Evolutionary conservation across 257 asterid species (phyloP), one percentile per base, ranked within the genome.

Genomic region (Orobanche coerulescens): DNA sequence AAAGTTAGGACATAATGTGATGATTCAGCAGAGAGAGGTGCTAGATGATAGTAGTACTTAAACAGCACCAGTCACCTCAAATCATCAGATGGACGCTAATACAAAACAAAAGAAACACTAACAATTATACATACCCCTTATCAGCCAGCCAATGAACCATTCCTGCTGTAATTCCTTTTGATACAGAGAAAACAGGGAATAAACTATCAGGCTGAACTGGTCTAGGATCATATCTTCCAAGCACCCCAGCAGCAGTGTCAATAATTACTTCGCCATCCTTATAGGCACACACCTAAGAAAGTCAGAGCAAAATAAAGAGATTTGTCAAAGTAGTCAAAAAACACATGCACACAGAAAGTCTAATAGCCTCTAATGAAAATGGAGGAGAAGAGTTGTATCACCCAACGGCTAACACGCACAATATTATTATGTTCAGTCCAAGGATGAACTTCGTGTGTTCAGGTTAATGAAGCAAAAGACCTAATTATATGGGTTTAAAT

Each of bases 191-290:
- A 63, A 88, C 92, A 54, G 93, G 90, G 81, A 88, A 92, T 71
- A 92, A 84, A 74, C 96, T 85, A 81, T 92, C 98, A 6, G 95
- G 95, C 73, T 84, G 98, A 75, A 92, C 96, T 52, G 98, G 98
- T 66, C 98, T 85, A 30, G 98, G 98, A 72, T 92, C 98, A 72
- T 88, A 88, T 88, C 90, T 84, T 72, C 98, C 98, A 53, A 92
- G 98, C 55, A 70, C 81, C 64, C 98, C 96, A 82, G 98, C 98
- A 65, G 98, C 84, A 50, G 96, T 88, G 79, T 88, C 98, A 66
- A 92, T 88, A 67, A 92, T 82, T 76, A 92, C 96, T 74, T 86
- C 84, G 68, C 98, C 98, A 74, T 92, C 94, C 80, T 84, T 92
- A 75, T 92, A 92, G 66, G 98, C 98, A 77, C 98, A 92, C 39